These are phyloP conservation scores for Leucocoprinus leucothites DNA, from an alignment of 768 basidiomycete species.

Conservation along the genomic window DNA sequence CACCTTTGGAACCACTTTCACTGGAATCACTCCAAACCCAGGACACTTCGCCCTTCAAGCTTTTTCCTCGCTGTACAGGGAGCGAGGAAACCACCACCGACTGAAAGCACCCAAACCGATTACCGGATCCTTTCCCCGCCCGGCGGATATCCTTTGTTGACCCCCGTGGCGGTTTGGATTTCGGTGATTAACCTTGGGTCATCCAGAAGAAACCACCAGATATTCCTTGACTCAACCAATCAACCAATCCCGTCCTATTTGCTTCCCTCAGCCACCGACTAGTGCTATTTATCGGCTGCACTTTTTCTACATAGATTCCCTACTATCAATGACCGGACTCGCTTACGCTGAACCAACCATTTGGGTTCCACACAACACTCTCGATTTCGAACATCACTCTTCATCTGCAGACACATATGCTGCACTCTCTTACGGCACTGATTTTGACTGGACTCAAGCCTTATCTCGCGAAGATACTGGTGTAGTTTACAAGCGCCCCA, in stretches of 20 bases:
- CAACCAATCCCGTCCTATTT: not conserved
- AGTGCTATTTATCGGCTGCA: not conserved
- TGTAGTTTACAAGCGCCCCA: constrained; percentile 22
- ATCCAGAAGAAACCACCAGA: constrained; percentile 17
- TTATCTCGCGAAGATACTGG: constrained; percentile 10
- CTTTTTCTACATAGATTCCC: not conserved
- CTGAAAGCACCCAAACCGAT: constrained; percentile 45
- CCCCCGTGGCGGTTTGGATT: constrained; percentile 69
- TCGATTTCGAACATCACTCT: constrained; percentile 1
- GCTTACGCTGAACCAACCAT: not conserved
- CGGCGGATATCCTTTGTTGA: constrained; percentile 45
- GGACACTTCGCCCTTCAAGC: constrained; percentile 40
- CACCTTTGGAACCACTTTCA: constrained; percentile 8
- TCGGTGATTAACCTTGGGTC: constrained; percentile 47
- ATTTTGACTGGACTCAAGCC: constrained; percentile 1
- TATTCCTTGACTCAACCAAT: not conserved
- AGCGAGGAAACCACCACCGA: constrained; percentile 64
- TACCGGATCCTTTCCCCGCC: constrained; percentile 63
- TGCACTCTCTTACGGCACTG: constrained; percentile 3
- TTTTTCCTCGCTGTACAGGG: constrained; percentile 63
- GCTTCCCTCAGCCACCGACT: not conserved
- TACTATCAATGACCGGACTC: constrained; percentile 11
- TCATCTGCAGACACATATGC: constrained; percentile 4
- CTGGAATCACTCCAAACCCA: not conserved
- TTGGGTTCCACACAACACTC: not conserved